Base-by-base conservation (phyloP, 2,329 filamentous ascomycete species). In the Balansia obtecta region DNA sequence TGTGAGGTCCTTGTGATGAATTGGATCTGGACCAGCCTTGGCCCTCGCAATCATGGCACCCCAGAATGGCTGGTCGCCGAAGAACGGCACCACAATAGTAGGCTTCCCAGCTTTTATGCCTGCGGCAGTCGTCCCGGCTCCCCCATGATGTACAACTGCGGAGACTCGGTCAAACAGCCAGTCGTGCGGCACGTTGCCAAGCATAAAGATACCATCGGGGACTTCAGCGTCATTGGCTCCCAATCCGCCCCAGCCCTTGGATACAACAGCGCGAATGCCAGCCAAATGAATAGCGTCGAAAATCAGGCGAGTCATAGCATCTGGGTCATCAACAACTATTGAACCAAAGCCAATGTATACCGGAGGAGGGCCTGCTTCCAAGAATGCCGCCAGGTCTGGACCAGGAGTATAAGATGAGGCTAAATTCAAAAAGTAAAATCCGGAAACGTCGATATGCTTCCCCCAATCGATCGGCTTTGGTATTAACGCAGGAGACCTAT, bases 161-260 rank as follows among this genome's bases (percentile, higher is more conserved):
- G 86, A 85, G 1, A 94, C 88, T 38, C 77, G 82, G 55, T 87
- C 75, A 65, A 95, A 95, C 0, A 95, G 69, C 88, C 88, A 95
- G 66, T 95, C 89, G 55, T 95, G 89, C 1, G 88, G 88, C 43
- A 83, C 82, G 59, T 91, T 93, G 11, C 86, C 88, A 38, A 95
- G 73, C 80, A 94, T 88, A 61, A 86, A 88, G 1, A 94, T 80
- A 4, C 81, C 80, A 2, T 88, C 80, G 0, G 87, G 87, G n/a
- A 88, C 67, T 1, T 76, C 77, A 3, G 85, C 63, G 33, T 80
- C 72, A 58, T 88, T 85, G 0, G 79, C 84, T 32, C 88, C 88
- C 8, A 95, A 72, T 0, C 88, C 88, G 46, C 88, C 88, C 89
- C 88, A 95, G 15, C 88, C 89, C 60, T 91, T 89, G 0, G 87